Base-by-base conservation (phyloP, 345 rosid species). In the Gossypium stocksii region DNA sequence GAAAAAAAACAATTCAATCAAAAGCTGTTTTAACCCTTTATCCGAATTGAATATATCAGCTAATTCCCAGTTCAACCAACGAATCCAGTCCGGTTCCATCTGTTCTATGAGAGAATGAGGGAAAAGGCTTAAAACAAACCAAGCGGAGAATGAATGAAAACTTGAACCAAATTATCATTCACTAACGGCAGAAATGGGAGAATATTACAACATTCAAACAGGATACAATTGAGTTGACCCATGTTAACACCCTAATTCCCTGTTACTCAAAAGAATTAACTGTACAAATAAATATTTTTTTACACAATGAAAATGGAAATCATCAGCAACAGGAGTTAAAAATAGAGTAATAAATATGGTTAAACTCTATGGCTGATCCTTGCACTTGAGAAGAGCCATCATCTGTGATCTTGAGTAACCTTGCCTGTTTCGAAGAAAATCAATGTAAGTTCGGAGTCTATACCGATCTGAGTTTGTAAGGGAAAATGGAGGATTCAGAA, bases 401-500 rank as follows among this genome's bases (percentile, higher is more conserved):
- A 86, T 88, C 76, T 80, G 91, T 9, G 91, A 86, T 51, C 85
- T 84, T 6, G 83, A 83, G 79, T 88, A 87, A 58, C 81, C 82
- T 71, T 84, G 89, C 85, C 97, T 86, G 73, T 82, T 85, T 46
- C 87, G 91, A 59, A 95, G 96, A 64, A 83, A 74, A 66, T 87
- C 89, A 15, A 95, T 91, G 80, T 93, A 95, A 13, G 69, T 83
- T 17, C 85, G 81, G 15, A 95, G 96, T 70, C 97, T 85, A 64
- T 81, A 82, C 65, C 90, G 86, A 70, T 88, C 93, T 9, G 93
- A 88, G 85, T 89, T 91, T 76, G 99, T 93, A 72, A 95, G 94
- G 23, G 94, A 93, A 76, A 95, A 84, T 1, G 97, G 93, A 17
- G 98, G 99, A 75, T 90, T 95, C 48, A 95, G 85, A 74, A 87